Percentiles rank a stretch among this genome's conserved stretches.
These are phyloP conservation scores for Kwoniella shivajii DNA, from an alignment of 1,284 basidiomycete genomes.

Conservation along the genomic window DNA sequence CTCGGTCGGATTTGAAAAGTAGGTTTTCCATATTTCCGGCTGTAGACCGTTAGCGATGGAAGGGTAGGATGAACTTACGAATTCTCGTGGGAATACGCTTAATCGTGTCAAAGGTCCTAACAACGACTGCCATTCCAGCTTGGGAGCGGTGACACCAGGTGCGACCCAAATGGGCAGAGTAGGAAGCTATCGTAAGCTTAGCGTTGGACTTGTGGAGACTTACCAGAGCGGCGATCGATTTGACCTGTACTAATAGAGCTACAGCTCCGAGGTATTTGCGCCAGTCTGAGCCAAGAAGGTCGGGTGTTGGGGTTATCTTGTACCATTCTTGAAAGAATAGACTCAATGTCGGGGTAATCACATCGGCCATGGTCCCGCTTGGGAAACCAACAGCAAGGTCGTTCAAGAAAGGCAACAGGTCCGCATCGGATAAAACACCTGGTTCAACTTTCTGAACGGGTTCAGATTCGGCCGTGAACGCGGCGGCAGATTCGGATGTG, in stretches of 20 bases:
- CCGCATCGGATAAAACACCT: constrained; percentile 43
- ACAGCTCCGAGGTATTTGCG: constrained; percentile 80
- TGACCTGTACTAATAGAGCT: constrained; percentile 76
- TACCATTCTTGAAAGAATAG: constrained; percentile 55
- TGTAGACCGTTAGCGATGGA: constrained; percentile 46
- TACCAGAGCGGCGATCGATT: constrained; percentile 75
- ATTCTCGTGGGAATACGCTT: constrained; percentile 81
- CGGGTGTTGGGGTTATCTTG: constrained; percentile 45
- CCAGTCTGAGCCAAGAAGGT: constrained; percentile 64
- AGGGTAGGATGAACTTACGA: constrained; percentile 61
- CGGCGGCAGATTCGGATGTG: constrained; percentile 57
- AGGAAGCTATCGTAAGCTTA: constrained; percentile 44
- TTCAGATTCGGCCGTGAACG: too few relatives aligned
- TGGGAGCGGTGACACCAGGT: constrained; percentile 44
- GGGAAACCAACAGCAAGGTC: constrained; percentile 56
- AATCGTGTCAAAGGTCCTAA: constrained; percentile 80
- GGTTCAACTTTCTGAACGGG: background rate
- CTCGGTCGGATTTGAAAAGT: constrained; percentile 82
- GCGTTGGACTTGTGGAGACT: constrained; percentile 13
- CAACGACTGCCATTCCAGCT: constrained; percentile 64
- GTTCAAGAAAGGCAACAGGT: constrained; percentile 55
- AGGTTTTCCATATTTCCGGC: constrained; percentile 74
- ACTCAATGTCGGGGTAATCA: constrained; percentile 55
- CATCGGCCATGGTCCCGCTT: constrained; percentile 53
- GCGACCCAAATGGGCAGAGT: constrained; percentile 52